A percentile compares a stretch with the other conserved stretches of the same genome.
phyloP scores from a whole-genome alignment of 1,284 basidiomycete species.

The Pseudozyma thailandica region DNA sequence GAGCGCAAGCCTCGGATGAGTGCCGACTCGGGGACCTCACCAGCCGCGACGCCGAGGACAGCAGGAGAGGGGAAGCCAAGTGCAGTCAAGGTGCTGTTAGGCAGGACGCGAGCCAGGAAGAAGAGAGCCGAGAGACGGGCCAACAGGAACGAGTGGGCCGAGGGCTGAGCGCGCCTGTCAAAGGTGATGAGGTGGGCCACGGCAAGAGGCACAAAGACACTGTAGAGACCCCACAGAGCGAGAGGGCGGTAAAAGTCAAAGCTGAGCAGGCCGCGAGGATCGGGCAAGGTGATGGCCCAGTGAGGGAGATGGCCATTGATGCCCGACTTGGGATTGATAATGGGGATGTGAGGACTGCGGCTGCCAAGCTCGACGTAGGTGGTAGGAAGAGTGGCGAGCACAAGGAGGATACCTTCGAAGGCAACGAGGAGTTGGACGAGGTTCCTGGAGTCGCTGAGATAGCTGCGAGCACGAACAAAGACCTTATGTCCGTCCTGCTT shows the following conservation, averaged over 20 bases:
- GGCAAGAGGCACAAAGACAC: conserved; percentile 49
- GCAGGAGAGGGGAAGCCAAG: conserved; percentile 33
- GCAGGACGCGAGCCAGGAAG: conserved; percentile 42
- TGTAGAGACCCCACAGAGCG: conserved; percentile 54
- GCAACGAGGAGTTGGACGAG: conserved; percentile 50
- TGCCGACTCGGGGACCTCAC: conserved; percentile 42
- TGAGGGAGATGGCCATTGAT: conserved; percentile 50
- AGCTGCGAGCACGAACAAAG: conserved; percentile 41
- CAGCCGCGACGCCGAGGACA: conserved; percentile 53
- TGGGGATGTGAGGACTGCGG: conserved; percentile 43
- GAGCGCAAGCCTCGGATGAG: conserved; percentile 30
- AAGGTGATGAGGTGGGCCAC: conserved; percentile 59
- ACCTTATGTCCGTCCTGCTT: conserved; percentile 39
- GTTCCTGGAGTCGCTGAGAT: conserved; percentile 53
- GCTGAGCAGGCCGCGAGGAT: conserved; percentile 41
- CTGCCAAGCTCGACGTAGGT: conserved; percentile 46
- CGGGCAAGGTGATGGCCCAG: conserved; percentile 52
- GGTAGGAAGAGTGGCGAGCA: conserved; percentile 53
- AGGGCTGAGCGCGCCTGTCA: conserved; percentile 51
- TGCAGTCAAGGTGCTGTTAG: conserved; percentile 37
- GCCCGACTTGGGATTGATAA: conserved; percentile 45
- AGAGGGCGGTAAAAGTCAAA: conserved; percentile 54
- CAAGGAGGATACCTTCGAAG: conserved; percentile 53
- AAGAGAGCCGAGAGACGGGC: conserved; percentile 55
- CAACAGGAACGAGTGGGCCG: conserved; percentile 52